Conservation (phyloP, 2,329 filamentous ascomycete species). For the Fusarium bulbicola region DNA sequence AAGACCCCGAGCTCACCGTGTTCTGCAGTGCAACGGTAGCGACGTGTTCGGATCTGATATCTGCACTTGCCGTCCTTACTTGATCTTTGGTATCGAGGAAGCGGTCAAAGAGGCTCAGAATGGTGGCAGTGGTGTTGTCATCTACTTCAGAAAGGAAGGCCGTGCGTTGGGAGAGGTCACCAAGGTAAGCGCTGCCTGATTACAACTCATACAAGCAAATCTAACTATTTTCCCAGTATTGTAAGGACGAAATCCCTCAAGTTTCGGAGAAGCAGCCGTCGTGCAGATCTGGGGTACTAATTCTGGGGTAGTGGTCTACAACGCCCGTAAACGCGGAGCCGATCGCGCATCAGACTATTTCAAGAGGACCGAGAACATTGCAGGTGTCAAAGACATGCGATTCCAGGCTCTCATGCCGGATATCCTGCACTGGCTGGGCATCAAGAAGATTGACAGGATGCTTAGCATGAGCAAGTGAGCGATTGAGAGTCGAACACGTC, state of each 20-base stretch:
- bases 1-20: constrained; percentile 13
- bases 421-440: constrained; percentile 97
- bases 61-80: constrained; percentile 93
- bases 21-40: constrained; percentile 81
- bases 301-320: constrained; percentile 67
- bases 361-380: constrained; percentile 96
- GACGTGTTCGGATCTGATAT: constrained; percentile 99
- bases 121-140: constrained; percentile 92
- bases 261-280: neutral
- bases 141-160: constrained; percentile 98
- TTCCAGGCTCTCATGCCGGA: constrained; percentile 99
- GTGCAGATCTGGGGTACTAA: constrained; percentile 33
- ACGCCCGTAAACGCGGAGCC: constrained; percentile 80
- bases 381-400: constrained; percentile 95
- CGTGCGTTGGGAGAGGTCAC: constrained; percentile 94
- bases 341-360: constrained; percentile 93
- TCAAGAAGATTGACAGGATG: constrained; percentile 99
- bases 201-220: neutral
- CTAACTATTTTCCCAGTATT: constrained; percentile 36
- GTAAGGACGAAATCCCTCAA: constrained; percentile 22
- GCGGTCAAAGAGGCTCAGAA: constrained; percentile 97
- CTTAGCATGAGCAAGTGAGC: constrained; percentile 95
- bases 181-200: constrained; percentile 70
- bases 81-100: constrained; percentile 97
- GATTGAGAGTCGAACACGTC: constrained; percentile 12